Evolutionary conservation across 202 grass and related monocot species (phyloP).

Genomic region (Zoysia matrella): DNA sequence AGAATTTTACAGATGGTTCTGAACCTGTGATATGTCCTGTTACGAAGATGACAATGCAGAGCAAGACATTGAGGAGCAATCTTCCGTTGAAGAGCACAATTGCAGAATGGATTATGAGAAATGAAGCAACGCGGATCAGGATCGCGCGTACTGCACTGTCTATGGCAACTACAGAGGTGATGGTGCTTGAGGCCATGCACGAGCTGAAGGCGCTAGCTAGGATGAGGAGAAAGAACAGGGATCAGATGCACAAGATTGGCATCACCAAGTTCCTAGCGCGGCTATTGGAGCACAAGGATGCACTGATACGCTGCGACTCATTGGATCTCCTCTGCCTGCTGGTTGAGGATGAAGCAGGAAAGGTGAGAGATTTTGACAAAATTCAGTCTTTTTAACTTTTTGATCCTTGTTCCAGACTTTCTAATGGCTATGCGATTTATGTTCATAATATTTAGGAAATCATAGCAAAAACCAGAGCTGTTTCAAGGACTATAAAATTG

Average conservation of each 20-base stretch:
- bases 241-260: slow-evolving; percentile 79
- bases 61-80: slow-evolving; percentile 68
- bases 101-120: slow-evolving; percentile 78
- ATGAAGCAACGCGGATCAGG: slow-evolving; percentile 65
- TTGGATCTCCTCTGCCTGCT: slow-evolving; percentile 67
- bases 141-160: slow-evolving; percentile 62
- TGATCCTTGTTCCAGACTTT: neutral
- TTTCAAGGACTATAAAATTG: slow-evolving; percentile 69
- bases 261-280: slow-evolving; percentile 75
- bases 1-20: slow-evolving; percentile 51
- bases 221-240: slow-evolving; percentile 63
- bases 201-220: slow-evolving; percentile 65
- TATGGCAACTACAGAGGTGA: slow-evolving; percentile 57
- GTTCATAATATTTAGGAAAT: slow-evolving; percentile 61
- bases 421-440: neutral
- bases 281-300: slow-evolving; percentile 67
- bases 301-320: slow-evolving; percentile 55
- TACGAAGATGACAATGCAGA: slow-evolving; percentile 68
- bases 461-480: slow-evolving; percentile 74
- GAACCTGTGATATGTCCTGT: slow-evolving; percentile 71
- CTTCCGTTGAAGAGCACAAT: slow-evolving; percentile 71
- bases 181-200: slow-evolving; percentile 77
- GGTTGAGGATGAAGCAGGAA: slow-evolving; percentile 81
- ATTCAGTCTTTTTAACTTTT: slow-evolving; percentile 26
- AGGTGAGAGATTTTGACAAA: slow-evolving; percentile 55